Evolutionary conservation across 2,329 filamentous ascomycete genomes (phyloP), one percentile per base, ranked within the genome.

Genomic region (Colletotrichum sojae): DNA sequence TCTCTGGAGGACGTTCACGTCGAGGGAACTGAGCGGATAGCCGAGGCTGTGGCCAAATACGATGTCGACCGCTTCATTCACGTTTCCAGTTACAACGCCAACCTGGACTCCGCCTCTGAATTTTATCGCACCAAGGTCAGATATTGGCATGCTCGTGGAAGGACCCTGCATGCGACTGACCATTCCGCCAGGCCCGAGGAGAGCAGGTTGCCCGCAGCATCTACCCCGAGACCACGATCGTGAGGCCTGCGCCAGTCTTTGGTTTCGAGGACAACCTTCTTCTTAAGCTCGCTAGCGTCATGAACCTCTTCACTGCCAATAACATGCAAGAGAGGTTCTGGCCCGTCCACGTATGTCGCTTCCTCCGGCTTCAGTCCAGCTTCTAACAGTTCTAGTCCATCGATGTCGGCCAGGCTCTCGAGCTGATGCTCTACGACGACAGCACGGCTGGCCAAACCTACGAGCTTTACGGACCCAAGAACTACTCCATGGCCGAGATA

Each of bases 11-110:
- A 98, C 79, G 94, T 98, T 49, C 94, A 99, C 77, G 90, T 98
- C 46, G 94, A 97, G 80, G 94, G 95, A 71, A 92, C 93, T 18
- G 92, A 97, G 84, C 92, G 96, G 74, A 99, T 99, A 76, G 94
- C 90, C 58, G 94, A 97, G 79, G 94, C 96, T 61, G 94, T 94
- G 61, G 96, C 95, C 76, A 99, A 99, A 83, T 99, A 99, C 83
- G 95, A 99, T 77, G 90, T 98, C 74, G 96, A 99, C 83, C 91
- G 96, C 73, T 99, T 94, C 82, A 94, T 99, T 73, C 96, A 99
- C 76, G 91, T 99, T 75, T 99, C 96, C 10, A 97, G 95, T 39
- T 95, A 97, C 87, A 98, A 95, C 78, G 95, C 94, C 67, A 86
- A 92, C 80, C 87, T 89, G 51, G 86, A 93, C 74, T 98, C 95